Base-by-base conservation (phyloP, 148 eudicot genomes). In the Vaccinium macrocarpon region DNA sequence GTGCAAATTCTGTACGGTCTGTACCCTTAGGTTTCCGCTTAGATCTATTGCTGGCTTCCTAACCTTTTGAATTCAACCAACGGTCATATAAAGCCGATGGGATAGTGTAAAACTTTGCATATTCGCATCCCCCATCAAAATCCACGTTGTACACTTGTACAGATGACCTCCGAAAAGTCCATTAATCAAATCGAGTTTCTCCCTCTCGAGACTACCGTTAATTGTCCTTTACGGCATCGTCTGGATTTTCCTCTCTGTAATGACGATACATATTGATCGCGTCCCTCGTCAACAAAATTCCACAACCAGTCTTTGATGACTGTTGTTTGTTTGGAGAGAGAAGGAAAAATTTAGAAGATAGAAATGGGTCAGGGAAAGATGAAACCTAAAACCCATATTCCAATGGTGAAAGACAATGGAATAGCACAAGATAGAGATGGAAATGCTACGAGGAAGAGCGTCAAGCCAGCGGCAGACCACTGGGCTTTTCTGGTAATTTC, bases 401-500 rank as follows among this genome's bases (percentile, higher is more conserved):
- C 87, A 61, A 38, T 13, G 50, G 82, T 18, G 51, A 84, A 79
- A 55, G 79, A 53, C 49, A 18, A 68, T 49, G 82, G 84, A 86
- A 90, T 86, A 86, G 90, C 83, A 83, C 90, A 88, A 64, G 87
- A 79, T 38, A 81, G 62, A 78, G 83, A 21, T 32, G 76, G 78
- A 76, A 29, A 49, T 15, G 19, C 75, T 49, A 78, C 78, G 12
- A 84, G 81, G 72, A 85, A 82, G 81, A 84, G 76, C 82, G 52
- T 59, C 81, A 56, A 74, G n/a, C 42, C 73, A 29, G 82, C 84
- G 68, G 76, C 62, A 15, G 85, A 92, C 80, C 89, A 88, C 78
- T 90, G 94, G 92, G 89, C 85, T n/a, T 88, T 91, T 88, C 85
- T 92, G 92, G 94, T 92, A 87, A 32, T 53, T 19, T 66, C 6